A percentile compares a stretch with the other conserved stretches of the same genome.
phyloP scores from a whole-genome alignment of 2,329 filamentous ascomycete species.

The Zymoseptoria passerinii region DNA sequence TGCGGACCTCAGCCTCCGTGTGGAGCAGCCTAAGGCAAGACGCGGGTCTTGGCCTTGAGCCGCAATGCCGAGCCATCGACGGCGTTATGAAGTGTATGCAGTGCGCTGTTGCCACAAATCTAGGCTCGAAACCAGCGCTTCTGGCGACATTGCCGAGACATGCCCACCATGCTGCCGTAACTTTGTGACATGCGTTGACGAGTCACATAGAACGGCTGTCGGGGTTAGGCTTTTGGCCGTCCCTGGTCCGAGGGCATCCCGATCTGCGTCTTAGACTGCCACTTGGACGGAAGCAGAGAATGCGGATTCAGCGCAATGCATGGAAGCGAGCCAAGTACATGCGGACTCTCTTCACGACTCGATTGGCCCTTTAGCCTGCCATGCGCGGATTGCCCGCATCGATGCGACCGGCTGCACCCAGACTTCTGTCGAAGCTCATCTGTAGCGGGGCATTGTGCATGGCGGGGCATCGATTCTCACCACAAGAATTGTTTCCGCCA shows the following conservation, averaged over 20 bases:
- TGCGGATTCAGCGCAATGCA: neutral
- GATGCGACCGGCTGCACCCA: neutral
- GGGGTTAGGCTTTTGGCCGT: neutral
- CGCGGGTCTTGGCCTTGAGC: constrained; percentile 5
- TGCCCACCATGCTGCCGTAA: neutral
- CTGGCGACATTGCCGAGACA: neutral
- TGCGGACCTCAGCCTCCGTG: constrained; percentile 2
- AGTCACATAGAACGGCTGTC: neutral
- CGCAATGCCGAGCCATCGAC: constrained; percentile 1
- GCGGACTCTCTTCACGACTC: neutral
- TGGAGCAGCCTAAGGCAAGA: neutral
- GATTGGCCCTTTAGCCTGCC: neutral
- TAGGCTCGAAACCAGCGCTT: neutral
- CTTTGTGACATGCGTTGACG: neutral
- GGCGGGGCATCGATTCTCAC: neutral
- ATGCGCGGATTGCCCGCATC: neutral
- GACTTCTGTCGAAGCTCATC: neutral
- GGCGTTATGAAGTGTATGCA: neutral
- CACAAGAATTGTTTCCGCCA: neutral
- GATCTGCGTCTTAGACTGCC: neutral
- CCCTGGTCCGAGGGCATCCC: neutral
- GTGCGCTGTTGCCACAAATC: neutral
- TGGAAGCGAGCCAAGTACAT: neutral
- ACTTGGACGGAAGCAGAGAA: neutral
- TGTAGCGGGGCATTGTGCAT: neutral